Conservation (phyloP, 2,329 filamentous ascomycete genomes). For the Sarocladium kiliense region DNA sequence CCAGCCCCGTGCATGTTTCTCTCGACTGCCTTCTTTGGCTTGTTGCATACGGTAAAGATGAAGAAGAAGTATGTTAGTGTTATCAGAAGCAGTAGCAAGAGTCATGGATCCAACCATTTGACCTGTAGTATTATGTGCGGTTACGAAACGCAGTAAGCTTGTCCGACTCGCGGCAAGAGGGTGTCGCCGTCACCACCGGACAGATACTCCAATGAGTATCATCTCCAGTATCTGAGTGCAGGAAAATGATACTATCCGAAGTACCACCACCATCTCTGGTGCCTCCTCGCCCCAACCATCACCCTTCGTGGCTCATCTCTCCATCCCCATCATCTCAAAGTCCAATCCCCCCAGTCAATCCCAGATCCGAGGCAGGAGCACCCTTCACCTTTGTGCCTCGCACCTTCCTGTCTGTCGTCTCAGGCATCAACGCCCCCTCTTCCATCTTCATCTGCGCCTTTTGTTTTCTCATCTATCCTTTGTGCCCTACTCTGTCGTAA, state of each 20-base stretch:
- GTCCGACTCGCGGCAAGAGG: constrained; percentile 1
- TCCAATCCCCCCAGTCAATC: background rate
- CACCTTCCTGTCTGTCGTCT: background rate
- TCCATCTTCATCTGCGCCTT: too few species aligned
- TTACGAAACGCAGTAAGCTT: background rate
- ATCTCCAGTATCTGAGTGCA: background rate
- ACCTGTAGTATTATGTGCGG: background rate
- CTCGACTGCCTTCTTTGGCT: background rate
- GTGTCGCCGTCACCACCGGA: constrained; percentile 5
- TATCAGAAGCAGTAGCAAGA: background rate
- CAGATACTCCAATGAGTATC: background rate
- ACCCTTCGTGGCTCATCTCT: background rate
- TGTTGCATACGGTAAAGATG: background rate
- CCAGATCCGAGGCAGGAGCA: background rate
- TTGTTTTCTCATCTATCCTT: background rate
- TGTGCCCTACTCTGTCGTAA: background rate
- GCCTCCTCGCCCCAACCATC: background rate
- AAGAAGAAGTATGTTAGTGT: background rate
- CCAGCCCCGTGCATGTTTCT: background rate
- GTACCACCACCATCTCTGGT: background rate
- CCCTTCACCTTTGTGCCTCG: background rate
- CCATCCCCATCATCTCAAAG: constrained; percentile 1
- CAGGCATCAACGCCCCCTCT: background rate
- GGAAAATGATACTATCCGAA: background rate
- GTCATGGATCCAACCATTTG: background rate